phyloP scores from a whole-genome alignment of 805 yeast species.

The Grigorovia yakushimaensis region DNA sequence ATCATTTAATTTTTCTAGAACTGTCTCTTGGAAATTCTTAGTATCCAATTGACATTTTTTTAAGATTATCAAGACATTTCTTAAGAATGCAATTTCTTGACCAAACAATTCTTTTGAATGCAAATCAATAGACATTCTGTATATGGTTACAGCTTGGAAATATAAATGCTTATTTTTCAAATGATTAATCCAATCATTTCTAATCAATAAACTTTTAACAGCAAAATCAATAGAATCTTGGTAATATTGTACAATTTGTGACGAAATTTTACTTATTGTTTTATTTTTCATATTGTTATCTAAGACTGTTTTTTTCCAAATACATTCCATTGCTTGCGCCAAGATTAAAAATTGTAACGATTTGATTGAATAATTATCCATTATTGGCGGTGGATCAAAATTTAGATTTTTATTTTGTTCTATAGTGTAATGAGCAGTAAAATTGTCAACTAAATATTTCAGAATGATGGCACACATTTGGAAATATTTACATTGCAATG shows the following conservation, averaged over 20 bases:
- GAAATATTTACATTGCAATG: conserved; percentile 40
- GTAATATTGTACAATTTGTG: conserved; percentile 53
- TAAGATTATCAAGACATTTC: not conserved
- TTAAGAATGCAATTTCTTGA: conserved; percentile 40
- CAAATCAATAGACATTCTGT: conserved; percentile 43
- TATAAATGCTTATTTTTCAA: conserved; percentile 50
- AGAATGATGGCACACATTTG: conserved; percentile 69
- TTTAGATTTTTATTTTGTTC: conserved; percentile 8
- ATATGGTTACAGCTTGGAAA: conserved; percentile 63
- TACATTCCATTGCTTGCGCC: conserved; percentile 82
- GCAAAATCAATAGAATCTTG: conserved; percentile 34
- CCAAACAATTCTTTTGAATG: conserved; percentile 43
- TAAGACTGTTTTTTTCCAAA: conserved; percentile 61
- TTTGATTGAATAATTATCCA: conserved; percentile 41
- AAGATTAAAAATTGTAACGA: conserved; percentile 46
- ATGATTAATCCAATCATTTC: conserved; percentile 57
- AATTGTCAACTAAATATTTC: conserved; percentile 26
- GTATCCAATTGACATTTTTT: conserved; percentile 20
- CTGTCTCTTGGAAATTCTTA: conserved; percentile 33
- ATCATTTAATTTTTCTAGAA: conserved; percentile 37
- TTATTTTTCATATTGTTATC: conserved; percentile 38
- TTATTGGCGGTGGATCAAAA: conserved; percentile 6
- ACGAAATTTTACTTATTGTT: conserved; percentile 53
- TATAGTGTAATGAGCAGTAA: not conserved
- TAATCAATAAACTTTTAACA: conserved; percentile 40